Base-by-base conservation (phyloP, 1,139 yeast species). In the Candida sp. region DNA sequence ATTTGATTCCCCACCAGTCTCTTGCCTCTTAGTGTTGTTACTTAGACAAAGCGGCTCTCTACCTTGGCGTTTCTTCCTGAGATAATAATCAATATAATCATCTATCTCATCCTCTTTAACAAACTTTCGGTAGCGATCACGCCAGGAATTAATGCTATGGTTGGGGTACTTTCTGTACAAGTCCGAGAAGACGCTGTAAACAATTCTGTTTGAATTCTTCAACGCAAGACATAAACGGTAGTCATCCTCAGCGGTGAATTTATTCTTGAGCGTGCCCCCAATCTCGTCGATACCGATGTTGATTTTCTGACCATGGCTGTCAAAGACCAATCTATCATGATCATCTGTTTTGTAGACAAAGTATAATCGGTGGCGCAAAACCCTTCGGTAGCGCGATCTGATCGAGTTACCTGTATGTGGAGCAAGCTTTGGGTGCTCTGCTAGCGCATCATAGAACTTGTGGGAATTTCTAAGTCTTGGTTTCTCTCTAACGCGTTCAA, bases 351-450 rank as follows among this genome's bases (percentile, higher is more conserved):
- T 77, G 65, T 85, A 88, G 32, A 86, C 90, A 61, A 72, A 88
- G 4, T 72, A 75, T 49, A 88, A 67, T 44, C 74, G 68, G 39
- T 74, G 70, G 28, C 79, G 73, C 50, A 88, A 70, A 53, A 83
- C 83, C 42, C 80, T 84, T 55, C 93, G 75, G 65, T 72, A 88
- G 58, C 96, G 77, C 56, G 85, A 83, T 60, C 96, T 77, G 41
- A 88, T 84, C 1, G 92, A 86, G 57, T 88, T 85, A 6, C 91
- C 90, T 0, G 93, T 86, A 66, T 88, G 94, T 39, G 80, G 82
- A n/a, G 77, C 75, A 49, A 88, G 72, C 32, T 63, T 58, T 2
- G 66, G 70, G 46, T 78, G 72, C 42, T 70, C 70, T 1, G 91
- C 85, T 58, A 88, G 81, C 52, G 80, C 83, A 43, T 82, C 83